Evolutionary conservation across 306 rosid species (phyloP), one percentile per base, ranked within the genome.

Genomic region (Trifolium fragiferum): DNA sequence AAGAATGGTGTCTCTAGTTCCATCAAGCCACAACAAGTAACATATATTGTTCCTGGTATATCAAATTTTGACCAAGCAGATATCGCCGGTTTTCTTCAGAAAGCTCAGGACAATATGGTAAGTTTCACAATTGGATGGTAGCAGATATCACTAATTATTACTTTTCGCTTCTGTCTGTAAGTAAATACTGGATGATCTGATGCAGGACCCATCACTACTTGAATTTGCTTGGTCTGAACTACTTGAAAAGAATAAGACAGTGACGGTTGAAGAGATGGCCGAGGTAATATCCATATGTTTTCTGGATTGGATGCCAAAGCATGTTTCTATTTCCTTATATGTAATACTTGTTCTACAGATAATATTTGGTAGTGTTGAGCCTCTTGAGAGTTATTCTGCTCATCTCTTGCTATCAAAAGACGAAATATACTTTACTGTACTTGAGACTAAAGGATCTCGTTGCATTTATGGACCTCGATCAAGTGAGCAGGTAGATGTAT

Each of bases 151-250:
- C 47, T 25, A 73, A 51, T 63, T 64, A 23, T 44, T 10, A 18
- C 32, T 40, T 54, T 75, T 76, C 33, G 35, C 46, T 81, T 63
- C 4, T 46, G 43, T 66, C 43, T 15, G 44, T 66, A 75, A 73
- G 61, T 73, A 72, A 71, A 71, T 75, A 46, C 64, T 66, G 60
- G 43, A 54, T 73, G 64, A 79, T 82, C 58, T 82, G 76, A 67
- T 82, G 73, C 88, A 95, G 99, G 99, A 95, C 81, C 86, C 83
- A 7, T 72, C 93, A 16, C 81, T 95, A 30, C 92, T 95, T 76
- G 99, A 90, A 79, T 92, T 90, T 75, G 98, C 99, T 84, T 95
- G 99, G 99, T 82, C 80, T 85, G 99, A 95, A 80, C 96, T 95
- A 79, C 87, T 90, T 16, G 99, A 92, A 75, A 84, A 90, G 81